These are phyloP conservation scores for Obba rivulosa DNA, from an alignment of 768 basidiomycete species.

Conservation along the genomic window DNA sequence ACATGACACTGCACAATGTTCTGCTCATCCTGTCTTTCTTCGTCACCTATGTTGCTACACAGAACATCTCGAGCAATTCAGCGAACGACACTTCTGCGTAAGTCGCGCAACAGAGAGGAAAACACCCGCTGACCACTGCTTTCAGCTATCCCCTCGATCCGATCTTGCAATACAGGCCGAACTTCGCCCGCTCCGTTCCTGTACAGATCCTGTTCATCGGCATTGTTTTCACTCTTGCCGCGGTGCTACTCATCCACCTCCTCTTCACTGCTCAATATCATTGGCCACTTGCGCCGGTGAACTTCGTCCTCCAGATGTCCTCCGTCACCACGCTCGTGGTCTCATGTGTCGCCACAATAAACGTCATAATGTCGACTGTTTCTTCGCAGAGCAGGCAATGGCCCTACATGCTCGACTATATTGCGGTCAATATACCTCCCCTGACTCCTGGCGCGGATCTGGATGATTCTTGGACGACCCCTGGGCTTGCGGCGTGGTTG, in stretches of 20 bases:
- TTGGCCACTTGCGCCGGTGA: conserved; percentile 87
- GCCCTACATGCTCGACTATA: conserved; percentile 96
- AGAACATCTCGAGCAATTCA: background rate
- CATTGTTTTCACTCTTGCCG: conserved; percentile 77
- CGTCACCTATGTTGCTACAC: background rate
- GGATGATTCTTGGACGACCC: conserved; percentile 49
- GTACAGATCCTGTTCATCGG: conserved; percentile 86
- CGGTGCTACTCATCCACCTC: conserved; percentile 86
- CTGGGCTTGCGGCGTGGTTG: conserved; percentile 73
- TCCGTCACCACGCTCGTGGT: conserved; percentile 78
- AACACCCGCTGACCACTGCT: background rate
- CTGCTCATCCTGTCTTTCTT: background rate
- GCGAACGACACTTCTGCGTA: background rate
- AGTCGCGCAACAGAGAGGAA: background rate
- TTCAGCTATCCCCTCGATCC: conserved; percentile 47
- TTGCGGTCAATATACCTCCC: conserved; percentile 76
- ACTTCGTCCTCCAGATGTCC: conserved; percentile 85
- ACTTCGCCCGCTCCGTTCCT: conserved; percentile 83
- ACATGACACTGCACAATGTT: background rate
- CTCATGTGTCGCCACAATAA: conserved; percentile 70
- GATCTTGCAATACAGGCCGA: conserved; percentile 70
- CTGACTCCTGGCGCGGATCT: conserved; percentile 21
- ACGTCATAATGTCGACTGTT: conserved; percentile 61
- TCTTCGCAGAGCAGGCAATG: conserved; percentile 63
- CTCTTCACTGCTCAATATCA: conserved; percentile 95